phyloP scores from a whole-genome alignment of 495 filamentous ascomycete genomes.

The Hyphodiscus hymeniophilus region DNA sequence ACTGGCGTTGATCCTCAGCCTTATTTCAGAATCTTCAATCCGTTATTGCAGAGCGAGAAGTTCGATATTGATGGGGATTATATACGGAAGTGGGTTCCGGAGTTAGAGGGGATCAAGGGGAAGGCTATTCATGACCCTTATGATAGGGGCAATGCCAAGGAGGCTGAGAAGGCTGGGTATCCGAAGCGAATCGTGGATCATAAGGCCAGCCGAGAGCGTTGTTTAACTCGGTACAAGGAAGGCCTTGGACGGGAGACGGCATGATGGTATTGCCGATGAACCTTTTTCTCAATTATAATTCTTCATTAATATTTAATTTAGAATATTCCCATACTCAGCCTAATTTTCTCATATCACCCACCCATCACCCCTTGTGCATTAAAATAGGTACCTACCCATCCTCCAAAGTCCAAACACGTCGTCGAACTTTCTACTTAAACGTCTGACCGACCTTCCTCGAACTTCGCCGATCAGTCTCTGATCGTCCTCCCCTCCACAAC shows the following conservation, averaged over 20 bases:
- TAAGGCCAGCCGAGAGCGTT: conserved; percentile 53
- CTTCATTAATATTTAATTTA: too few species aligned
- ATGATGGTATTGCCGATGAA: too few species aligned
- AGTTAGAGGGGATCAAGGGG: conserved; percentile 54
- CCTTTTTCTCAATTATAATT: too few species aligned
- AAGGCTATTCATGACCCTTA: conserved; percentile 77
- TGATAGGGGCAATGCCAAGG: conserved; percentile 47
- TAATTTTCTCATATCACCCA: too few species aligned
- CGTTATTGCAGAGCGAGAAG: conserved; percentile 75
- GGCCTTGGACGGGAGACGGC: conserved; percentile 47
- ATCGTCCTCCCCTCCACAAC: too few species aligned
- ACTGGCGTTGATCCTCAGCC: conserved; percentile 89
- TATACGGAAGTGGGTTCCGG: conserved; percentile 64
- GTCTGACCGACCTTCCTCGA: too few species aligned
- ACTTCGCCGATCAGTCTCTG: too few species aligned
- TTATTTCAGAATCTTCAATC: conserved; percentile 90
- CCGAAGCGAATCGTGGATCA: conserved; percentile 71
- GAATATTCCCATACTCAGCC: too few species aligned
- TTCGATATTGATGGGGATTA: conserved; percentile 64
- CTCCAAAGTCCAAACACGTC: too few species aligned
- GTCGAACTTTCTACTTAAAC: too few species aligned
- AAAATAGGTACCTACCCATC: too few species aligned
- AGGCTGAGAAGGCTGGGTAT: conserved; percentile 61
- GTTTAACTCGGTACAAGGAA: conserved; percentile 65
- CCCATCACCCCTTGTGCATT: too few species aligned